These are phyloP conservation scores for Auriscalpium microsporum DNA, from an alignment of 768 basidiomycete species.

Conservation along the genomic window DNA sequence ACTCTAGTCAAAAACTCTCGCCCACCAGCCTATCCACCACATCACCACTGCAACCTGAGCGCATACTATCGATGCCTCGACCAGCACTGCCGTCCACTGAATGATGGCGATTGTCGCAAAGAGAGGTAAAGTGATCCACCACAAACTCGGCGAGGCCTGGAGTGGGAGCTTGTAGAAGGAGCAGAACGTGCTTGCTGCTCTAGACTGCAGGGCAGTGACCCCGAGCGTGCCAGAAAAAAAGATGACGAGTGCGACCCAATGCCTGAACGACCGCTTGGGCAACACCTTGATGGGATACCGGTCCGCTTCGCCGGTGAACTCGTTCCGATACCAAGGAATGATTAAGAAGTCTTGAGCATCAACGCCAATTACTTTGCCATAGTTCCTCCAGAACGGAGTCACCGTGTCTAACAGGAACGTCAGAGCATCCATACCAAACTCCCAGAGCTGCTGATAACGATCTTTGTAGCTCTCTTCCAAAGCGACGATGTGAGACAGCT, in stretches of 20 bases:
- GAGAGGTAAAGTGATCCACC: constrained; percentile 55
- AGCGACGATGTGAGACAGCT: constrained; percentile 65
- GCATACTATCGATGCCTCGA: constrained; percentile 49
- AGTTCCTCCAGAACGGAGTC: constrained; percentile 73
- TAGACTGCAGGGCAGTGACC: constrained; percentile 45
- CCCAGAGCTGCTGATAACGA: constrained; percentile 76
- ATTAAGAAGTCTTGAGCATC: constrained; percentile 77
- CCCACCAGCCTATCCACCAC: constrained; percentile 74
- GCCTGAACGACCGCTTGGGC: constrained; percentile 55
- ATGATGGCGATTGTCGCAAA: constrained; percentile 58
- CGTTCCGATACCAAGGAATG: constrained; percentile 75
- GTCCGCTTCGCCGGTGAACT: constrained; percentile 72
- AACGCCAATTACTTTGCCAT: constrained; percentile 74
- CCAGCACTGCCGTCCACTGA: constrained; percentile 57
- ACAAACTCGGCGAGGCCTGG: constrained; percentile 52
- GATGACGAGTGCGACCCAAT: constrained; percentile 55
- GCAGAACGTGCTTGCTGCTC: constrained; percentile 48
- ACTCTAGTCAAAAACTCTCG: constrained; percentile 37
- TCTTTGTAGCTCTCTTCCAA: constrained; percentile 75
- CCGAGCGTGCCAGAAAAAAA: constrained; percentile 42
- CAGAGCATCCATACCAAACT: constrained; percentile 68
- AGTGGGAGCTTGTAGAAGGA: constrained; percentile 46
- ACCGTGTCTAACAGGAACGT: constrained; percentile 70
- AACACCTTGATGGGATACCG: constrained; percentile 51
- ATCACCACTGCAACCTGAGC: constrained; percentile 48